Conservation (phyloP, 2,329 filamentous ascomycete genomes). For the Aureobasidium leucospermi region DNA sequence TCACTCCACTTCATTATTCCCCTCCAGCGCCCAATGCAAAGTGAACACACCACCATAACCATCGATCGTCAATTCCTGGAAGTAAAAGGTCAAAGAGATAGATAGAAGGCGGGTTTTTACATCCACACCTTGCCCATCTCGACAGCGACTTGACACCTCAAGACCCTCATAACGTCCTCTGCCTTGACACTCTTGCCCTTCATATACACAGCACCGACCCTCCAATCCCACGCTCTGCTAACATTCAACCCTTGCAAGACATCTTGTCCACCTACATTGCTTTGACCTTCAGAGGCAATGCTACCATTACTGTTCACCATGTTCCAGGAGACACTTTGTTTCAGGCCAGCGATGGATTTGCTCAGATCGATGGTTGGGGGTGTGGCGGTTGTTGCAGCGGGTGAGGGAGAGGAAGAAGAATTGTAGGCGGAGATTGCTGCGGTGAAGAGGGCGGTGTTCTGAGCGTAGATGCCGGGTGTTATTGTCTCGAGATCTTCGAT, state of each 20-base stretch:
- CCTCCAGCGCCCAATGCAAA: too few relatives aligned
- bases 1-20: too few relatives aligned
- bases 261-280: conserved; percentile 17
- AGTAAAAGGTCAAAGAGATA: background rate
- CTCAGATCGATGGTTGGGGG: conserved; percentile 13
- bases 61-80: background rate
- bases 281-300: conserved; percentile 29
- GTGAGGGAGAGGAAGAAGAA: conserved; percentile 29
- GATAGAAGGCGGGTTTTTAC: background rate
- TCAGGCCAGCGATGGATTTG: conserved; percentile 21
- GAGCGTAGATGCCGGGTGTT: conserved; percentile 60
- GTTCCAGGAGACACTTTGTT: conserved; percentile 36
- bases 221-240: conserved; percentile 62
- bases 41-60: background rate
- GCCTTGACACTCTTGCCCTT: conserved; percentile 49
- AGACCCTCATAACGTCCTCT: conserved; percentile 61
- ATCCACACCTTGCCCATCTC: conserved; percentile 64
- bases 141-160: conserved; percentile 66
- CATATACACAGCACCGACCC: conserved; percentile 41
- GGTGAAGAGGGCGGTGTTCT: conserved; percentile 71
- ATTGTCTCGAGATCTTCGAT: conserved; percentile 76
- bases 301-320: conserved; percentile 65
- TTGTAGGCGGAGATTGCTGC: conserved; percentile 62
- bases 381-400: conserved; percentile 11
- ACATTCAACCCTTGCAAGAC: conserved; percentile 17